phyloP scores from a whole-genome alignment of 352 stramenopile genomes.

The Halophytophthora batemanensis region DNA sequence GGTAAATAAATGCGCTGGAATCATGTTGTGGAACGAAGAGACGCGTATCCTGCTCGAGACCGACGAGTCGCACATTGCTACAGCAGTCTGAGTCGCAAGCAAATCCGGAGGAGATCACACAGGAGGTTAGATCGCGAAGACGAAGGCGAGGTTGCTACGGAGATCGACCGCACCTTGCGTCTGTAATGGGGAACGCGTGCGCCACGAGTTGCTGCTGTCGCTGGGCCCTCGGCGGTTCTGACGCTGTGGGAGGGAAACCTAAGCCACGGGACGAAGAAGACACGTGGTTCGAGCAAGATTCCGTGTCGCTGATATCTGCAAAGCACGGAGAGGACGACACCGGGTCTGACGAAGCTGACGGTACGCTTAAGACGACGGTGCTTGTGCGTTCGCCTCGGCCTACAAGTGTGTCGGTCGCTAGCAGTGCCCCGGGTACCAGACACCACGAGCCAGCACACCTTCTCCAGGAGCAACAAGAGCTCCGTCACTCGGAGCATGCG shows the following conservation, averaged over 20 bases:
- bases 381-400: constrained; percentile 42
- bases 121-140: too few relatives aligned
- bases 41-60: constrained; percentile 21
- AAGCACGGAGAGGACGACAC: constrained; percentile 33
- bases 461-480: constrained; percentile 7
- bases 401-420: constrained; percentile 8
- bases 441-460: constrained; percentile 1
- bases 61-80: not conserved
- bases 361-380: constrained; percentile 48
- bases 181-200: constrained; percentile 28
- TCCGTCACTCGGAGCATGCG: constrained; percentile 8
- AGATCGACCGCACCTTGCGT: not conserved
- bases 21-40: constrained; percentile 17
- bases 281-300: constrained; percentile 65
- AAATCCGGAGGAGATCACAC: too few relatives aligned
- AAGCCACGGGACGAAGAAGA: constrained; percentile 28
- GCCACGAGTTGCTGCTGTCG: constrained; percentile 13
- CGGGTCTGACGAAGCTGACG: constrained; percentile 30
- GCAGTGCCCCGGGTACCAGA: constrained; percentile 1
- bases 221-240: constrained; percentile 11
- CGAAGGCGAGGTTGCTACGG: too few relatives aligned
- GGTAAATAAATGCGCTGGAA: constrained; percentile 8
- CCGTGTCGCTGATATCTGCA: constrained; percentile 50
- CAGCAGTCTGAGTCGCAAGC: too few relatives aligned
- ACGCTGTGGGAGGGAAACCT: constrained; percentile 5